Conservation (phyloP, 148 eudicot species). For the Rhododendron simsii region DNA sequence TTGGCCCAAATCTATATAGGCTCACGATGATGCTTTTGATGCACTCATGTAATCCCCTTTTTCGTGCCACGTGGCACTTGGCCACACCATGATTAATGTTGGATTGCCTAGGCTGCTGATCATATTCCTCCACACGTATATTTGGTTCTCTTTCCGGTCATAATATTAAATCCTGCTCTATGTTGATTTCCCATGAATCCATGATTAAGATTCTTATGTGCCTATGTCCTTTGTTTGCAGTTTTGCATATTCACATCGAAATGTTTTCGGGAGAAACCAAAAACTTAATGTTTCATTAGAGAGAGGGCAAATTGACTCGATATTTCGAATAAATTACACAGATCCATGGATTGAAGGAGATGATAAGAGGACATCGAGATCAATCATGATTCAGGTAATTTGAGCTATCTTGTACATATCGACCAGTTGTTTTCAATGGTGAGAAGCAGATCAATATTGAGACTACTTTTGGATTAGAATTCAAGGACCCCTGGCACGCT, state of each 20-base stretch:
- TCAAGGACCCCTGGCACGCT: conserved; percentile 95
- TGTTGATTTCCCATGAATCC: not conserved
- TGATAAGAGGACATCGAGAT: conserved; percentile 91
- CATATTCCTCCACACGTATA: not conserved
- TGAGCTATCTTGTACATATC: not conserved
- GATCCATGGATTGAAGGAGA: conserved; percentile 99
- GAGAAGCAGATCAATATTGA: not conserved
- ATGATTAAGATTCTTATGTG: not conserved
- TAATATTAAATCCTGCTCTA: not conserved
- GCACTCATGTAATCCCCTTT: not conserved
- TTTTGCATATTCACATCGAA: conserved; percentile 88
- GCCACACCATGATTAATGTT: not conserved
- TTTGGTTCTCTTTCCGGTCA: not conserved
- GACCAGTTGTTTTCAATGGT: not conserved
- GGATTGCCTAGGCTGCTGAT: not conserved
- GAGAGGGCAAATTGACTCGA: conserved; percentile 97
- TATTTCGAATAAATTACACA: conserved; percentile 84
- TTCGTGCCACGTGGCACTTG: not conserved
- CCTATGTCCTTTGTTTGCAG: conserved; percentile 43
- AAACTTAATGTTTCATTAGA: conserved; percentile 86
- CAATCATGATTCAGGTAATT: conserved; percentile 88
- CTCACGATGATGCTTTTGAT: not conserved
- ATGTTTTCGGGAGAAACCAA: conserved; percentile 94
- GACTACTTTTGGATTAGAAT: conserved; percentile 38
- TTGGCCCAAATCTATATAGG: not conserved